These are phyloP conservation scores for Moesziomyces globuligerus DNA, from an alignment of 1,284 basidiomycete species.

Conservation along the genomic window DNA sequence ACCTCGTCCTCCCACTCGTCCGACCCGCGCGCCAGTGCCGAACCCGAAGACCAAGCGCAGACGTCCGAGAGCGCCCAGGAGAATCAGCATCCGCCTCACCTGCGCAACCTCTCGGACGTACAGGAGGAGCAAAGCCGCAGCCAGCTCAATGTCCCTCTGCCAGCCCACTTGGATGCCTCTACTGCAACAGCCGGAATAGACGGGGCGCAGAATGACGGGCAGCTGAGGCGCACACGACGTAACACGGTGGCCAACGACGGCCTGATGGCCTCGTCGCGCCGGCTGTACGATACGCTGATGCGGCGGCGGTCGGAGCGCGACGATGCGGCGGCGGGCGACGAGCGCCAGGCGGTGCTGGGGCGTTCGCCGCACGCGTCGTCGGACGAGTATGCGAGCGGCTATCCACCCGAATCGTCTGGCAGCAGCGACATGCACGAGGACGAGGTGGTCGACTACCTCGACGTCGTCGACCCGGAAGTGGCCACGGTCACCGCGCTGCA, in stretches of 20 bases:
- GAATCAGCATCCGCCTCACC: conserved; percentile 9
- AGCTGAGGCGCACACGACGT: conserved; percentile 10
- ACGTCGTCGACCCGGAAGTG: conserved; percentile 81
- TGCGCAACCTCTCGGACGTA: conserved; percentile 40
- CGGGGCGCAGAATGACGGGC: too few species aligned
- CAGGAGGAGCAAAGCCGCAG: conserved; percentile 23
- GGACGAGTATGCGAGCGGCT: conserved; percentile 8
- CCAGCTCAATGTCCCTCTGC: conserved; percentile 3
- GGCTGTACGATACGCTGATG: conserved; percentile 24
- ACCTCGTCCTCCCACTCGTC: conserved; percentile 18
- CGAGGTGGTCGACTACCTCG: conserved; percentile 69
- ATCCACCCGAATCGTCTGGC: conserved; percentile 3
- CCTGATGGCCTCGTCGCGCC: conserved; percentile 27
- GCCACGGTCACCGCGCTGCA: conserved; percentile 77
- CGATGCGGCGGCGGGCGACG: not conserved
- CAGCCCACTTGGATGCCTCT: not conserved
- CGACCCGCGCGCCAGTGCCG: not conserved
- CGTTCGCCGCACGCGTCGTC: not conserved
- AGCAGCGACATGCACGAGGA: conserved; percentile 50
- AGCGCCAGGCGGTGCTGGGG: conserved; percentile 8
- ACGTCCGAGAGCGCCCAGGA: too few species aligned
- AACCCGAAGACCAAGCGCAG: not conserved
- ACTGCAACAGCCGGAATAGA: not conserved
- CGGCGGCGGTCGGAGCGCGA: conserved; percentile 22
- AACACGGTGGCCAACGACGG: conserved; percentile 20